A percentile compares a stretch with the other conserved stretches of the same genome.
Conservation (phyloP, 2,329 filamentous ascomycete genomes). For the Botrytis fabae region DNA sequence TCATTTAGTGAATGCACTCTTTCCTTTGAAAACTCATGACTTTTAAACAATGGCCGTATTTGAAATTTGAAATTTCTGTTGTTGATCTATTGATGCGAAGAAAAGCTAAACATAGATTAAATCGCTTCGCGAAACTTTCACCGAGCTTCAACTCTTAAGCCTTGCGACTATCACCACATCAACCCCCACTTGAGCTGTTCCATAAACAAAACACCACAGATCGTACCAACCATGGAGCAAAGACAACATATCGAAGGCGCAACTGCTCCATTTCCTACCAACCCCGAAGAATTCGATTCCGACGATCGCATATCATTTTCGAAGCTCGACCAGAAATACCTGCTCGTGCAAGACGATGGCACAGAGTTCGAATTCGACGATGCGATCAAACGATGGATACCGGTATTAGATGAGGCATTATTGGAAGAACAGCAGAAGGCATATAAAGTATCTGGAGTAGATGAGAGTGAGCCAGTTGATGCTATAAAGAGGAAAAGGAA, state of each 20-base stretch:
- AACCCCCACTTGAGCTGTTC: conserved; percentile 15
- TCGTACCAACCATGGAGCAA: conserved; percentile 32
- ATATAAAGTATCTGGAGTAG: conserved; percentile 60
- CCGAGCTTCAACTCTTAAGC: not conserved
- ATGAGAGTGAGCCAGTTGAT: conserved; percentile 54
- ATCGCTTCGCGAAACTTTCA: conserved; percentile 11
- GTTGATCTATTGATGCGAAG: not conserved
- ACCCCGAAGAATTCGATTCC: conserved; percentile 57
- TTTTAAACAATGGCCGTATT: not conserved
- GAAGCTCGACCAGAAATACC: conserved; percentile 76
- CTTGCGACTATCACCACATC: conserved; percentile 19
- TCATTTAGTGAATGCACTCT: not conserved
- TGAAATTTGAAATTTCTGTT: not conserved
- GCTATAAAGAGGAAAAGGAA: conserved; percentile 53
- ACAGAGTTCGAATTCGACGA: conserved; percentile 82
- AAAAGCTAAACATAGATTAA: not conserved
- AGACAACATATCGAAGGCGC: conserved; percentile 23
- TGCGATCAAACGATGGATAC: conserved; percentile 72
- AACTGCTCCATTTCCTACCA: conserved; percentile 36
- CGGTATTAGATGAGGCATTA: conserved; percentile 62
- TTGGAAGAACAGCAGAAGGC: conserved; percentile 61
- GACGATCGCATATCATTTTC: conserved; percentile 87
- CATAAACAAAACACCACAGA: conserved; percentile 12
- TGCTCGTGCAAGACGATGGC: conserved; percentile 81
- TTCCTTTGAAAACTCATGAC: not conserved